Evolutionary conservation across 2,329 filamentous ascomycete species (phyloP).

Genomic region (Xenoacremonium recifei): DNA sequence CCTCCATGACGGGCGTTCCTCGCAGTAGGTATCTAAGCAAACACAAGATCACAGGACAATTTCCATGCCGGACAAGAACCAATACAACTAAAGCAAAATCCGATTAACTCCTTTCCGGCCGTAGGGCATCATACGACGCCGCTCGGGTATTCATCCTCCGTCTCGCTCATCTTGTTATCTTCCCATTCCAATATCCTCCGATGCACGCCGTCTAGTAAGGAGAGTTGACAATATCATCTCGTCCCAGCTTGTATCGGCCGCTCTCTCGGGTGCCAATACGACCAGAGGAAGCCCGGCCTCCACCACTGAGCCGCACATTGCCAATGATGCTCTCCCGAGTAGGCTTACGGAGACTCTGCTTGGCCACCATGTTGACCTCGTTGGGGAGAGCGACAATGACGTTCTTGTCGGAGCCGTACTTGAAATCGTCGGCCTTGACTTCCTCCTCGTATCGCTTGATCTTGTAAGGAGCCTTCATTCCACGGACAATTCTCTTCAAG

Average conservation of each 20-base stretch:
- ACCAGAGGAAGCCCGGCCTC: slow-evolving; percentile 49
- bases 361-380: slow-evolving; percentile 96
- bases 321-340: slow-evolving; percentile 90
- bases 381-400: slow-evolving; percentile 96
- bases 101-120: neutral
- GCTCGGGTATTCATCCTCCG: no score
- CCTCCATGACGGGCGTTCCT: slow-evolving; percentile 2
- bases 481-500: slow-evolving; percentile 81
- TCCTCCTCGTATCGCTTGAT: slow-evolving; percentile 96
- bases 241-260: slow-evolving; percentile 70
- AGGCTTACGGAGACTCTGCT: slow-evolving; percentile 78
- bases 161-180: no score
- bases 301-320: slow-evolving; percentile 46
- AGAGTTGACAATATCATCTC: slow-evolving; percentile 80
- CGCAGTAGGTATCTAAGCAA: slow-evolving; percentile 26
- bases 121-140: no score
- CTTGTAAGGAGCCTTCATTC: slow-evolving; percentile 83
- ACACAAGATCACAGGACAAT: slow-evolving; percentile 7
- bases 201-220: slow-evolving; percentile 43
- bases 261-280: slow-evolving; percentile 53
- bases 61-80: slow-evolving; percentile 7
- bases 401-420: slow-evolving; percentile 95
- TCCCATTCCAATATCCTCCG: no score
- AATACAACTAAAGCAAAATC: neutral
- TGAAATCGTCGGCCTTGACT: slow-evolving; percentile 98